Conservation (phyloP, 2,329 filamentous ascomycete genomes). For the Pyricularia sp. region DNA sequence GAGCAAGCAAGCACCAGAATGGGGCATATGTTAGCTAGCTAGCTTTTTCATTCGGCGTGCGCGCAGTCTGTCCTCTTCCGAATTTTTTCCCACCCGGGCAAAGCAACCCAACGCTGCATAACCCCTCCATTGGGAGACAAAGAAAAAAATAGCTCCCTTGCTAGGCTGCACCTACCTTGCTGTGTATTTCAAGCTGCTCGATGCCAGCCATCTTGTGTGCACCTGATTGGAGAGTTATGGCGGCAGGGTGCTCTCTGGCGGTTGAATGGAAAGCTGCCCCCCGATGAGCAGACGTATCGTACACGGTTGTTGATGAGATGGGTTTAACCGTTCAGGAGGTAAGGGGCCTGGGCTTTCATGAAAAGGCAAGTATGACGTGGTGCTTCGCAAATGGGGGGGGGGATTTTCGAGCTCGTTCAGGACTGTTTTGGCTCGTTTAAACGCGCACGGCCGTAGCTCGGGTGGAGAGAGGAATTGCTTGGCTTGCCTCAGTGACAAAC, state of each 20-base stretch:
- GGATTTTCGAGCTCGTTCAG: background rate
- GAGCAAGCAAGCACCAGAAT: slow-evolving; percentile 10
- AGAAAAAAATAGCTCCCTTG: background rate
- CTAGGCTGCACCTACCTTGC: slow-evolving; percentile 60
- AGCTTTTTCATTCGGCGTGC: background rate
- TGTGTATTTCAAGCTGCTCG: slow-evolving; percentile 94
- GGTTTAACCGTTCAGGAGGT: background rate
- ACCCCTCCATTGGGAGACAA: background rate
- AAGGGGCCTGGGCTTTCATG: background rate
- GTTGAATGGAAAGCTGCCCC: background rate
- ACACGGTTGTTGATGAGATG: background rate
- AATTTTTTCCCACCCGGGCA: background rate
- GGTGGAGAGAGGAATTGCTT: background rate
- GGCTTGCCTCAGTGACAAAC: background rate
- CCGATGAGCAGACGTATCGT: background rate
- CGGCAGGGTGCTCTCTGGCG: background rate
- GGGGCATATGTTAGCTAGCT: slow-evolving; percentile 7
- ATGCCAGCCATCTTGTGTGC: slow-evolving; percentile 69
- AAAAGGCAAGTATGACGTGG: background rate
- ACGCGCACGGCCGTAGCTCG: background rate
- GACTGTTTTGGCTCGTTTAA: background rate
- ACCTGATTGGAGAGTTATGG: background rate
- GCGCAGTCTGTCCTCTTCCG: background rate
- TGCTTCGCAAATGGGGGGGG: background rate
- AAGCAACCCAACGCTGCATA: background rate